Evolutionary conservation across 805 yeast species (phyloP).

Genomic region (Ogataea trehalophila): DNA sequence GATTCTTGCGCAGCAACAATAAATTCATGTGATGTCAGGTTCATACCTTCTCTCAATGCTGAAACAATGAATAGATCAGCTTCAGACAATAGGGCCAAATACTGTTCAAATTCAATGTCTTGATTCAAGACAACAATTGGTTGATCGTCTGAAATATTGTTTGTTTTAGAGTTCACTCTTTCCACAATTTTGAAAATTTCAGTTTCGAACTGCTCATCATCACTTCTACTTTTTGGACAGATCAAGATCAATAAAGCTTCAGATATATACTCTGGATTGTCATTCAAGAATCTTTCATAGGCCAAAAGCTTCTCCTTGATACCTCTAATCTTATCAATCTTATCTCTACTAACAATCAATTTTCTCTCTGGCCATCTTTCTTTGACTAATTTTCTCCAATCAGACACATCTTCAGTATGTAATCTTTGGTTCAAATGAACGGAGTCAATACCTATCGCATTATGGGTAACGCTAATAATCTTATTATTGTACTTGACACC

Average conservation of each 20-base stretch:
- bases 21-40: conserved; percentile 92
- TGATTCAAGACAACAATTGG: conserved; percentile 87
- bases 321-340: conserved; percentile 83
- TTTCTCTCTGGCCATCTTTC: conserved; percentile 72
- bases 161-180: conserved; percentile 74
- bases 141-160: conserved; percentile 66
- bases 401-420: conserved; percentile 41
- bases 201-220: conserved; percentile 61
- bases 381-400: conserved; percentile 67
- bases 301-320: conserved; percentile 83
- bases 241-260: conserved; percentile 78
- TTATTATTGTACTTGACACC: conserved; percentile 60
- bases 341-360: conserved; percentile 83
- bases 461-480: conserved; percentile 49
- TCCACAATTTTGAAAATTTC: conserved; percentile 76
- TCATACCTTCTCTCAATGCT: conserved; percentile 95
- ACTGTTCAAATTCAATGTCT: conserved; percentile 85
- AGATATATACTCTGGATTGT: conserved; percentile 67
- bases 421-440: conserved; percentile 45
- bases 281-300: conserved; percentile 69
- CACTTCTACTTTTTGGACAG: conserved; percentile 52
- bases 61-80: conserved; percentile 87
- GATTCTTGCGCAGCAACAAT: conserved; percentile 66
- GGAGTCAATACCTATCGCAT: conserved; percentile 80
- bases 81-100: conserved; percentile 77